Base-by-base conservation (phyloP, 2,329 filamentous ascomycete species). In the Polytolypa hystricis region DNA sequence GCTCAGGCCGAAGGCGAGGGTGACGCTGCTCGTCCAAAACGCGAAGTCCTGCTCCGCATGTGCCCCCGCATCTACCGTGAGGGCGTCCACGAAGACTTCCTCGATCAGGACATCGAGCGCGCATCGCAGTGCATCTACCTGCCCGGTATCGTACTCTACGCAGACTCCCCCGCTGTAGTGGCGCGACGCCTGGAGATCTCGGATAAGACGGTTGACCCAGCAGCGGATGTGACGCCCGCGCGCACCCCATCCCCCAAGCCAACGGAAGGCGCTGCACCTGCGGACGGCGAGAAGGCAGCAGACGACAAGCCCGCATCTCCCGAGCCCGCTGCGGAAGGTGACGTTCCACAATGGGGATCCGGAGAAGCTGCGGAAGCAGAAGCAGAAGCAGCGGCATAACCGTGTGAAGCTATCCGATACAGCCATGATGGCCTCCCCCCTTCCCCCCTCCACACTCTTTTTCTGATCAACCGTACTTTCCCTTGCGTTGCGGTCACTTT, bases 51-150 rank as follows among this genome's bases (percentile, higher is more conserved):
- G 15, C 53, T 73, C 7, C 61, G 68, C 16, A 57, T 70, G 3
- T 69, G 72, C 52, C 70, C 70, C 2, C 64, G 67, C 33, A 67
- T 73, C 28, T 57, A 60, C 31, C 64, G 70, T n/a, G 69, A 73
- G 48, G 56, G 64, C 10, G 65, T 65, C 10, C 67, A 70, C 39
- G 58, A 61, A 37, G 59, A 63, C 38, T 66, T 70, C 48, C 33
- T 46, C 5, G 58, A 62, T 3, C 58, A 60, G 23, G 66, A 67
- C 33, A 53, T 56, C 27, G 66, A 70, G 39, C 58, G 62, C 33
- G 62, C 61, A 7, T 51, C 40, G 3, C 40, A 51, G 2, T 69
- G 64, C 46, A 53, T 67, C n/a, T 73, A 70, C 45, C 62, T 67
- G 26, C 53, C 58, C 17, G 70, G 70, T 5, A 48, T 65, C 20